Percentiles rank a stretch among this genome's conserved stretches.
Conservation (phyloP, 2,329 filamentous ascomycete species). For the Hymenotorrendiella dingleyae region DNA sequence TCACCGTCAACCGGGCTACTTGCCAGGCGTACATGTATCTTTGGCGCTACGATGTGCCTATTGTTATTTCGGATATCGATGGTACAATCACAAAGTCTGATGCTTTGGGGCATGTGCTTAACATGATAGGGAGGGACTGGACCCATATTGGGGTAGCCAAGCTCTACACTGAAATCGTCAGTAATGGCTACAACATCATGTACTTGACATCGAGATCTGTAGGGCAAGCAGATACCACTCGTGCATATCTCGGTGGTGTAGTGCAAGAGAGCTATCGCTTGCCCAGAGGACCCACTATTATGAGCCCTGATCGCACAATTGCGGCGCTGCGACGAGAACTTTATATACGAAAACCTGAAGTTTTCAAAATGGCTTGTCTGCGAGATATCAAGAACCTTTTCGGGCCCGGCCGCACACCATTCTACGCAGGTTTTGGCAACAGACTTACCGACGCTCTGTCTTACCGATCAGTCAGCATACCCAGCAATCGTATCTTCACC, state of each 20-base stretch:
- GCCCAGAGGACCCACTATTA: slow-evolving; percentile 86
- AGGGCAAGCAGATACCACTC: slow-evolving; percentile 84
- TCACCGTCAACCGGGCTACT: slow-evolving; percentile 91
- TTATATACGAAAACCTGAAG: slow-evolving; percentile 91
- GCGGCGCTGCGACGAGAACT: slow-evolving; percentile 87
- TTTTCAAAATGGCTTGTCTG: slow-evolving; percentile 99
- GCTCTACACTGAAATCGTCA: slow-evolving; percentile 89
- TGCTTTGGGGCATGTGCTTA: slow-evolving; percentile 86
- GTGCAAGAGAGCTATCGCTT: slow-evolving; percentile 80
- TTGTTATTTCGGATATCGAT: slow-evolving; percentile 98
- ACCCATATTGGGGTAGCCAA: slow-evolving; percentile 96
- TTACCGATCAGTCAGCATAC: slow-evolving; percentile 93
- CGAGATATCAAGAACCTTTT: slow-evolving; percentile 91
- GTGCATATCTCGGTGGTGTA: slow-evolving; percentile 84
- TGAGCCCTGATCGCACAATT: slow-evolving; percentile 92
- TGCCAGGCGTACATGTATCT: slow-evolving; percentile 91
- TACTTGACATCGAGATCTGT: slow-evolving; percentile 93
- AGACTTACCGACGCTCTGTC: slow-evolving; percentile 92
- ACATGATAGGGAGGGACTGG: slow-evolving; percentile 97
- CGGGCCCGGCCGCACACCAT: slow-evolving; percentile 68
- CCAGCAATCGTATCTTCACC: slow-evolving; percentile 89
- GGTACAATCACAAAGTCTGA: slow-evolving; percentile 98
- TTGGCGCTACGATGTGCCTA: slow-evolving; percentile 85
- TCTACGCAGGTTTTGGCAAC: slow-evolving; percentile 97
- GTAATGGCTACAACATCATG: slow-evolving; percentile 98